Evolutionary conservation across 257 asterid genomes (phyloP), one percentile per base, ranked within the genome.

Genomic region (Coffea canephora): DNA sequence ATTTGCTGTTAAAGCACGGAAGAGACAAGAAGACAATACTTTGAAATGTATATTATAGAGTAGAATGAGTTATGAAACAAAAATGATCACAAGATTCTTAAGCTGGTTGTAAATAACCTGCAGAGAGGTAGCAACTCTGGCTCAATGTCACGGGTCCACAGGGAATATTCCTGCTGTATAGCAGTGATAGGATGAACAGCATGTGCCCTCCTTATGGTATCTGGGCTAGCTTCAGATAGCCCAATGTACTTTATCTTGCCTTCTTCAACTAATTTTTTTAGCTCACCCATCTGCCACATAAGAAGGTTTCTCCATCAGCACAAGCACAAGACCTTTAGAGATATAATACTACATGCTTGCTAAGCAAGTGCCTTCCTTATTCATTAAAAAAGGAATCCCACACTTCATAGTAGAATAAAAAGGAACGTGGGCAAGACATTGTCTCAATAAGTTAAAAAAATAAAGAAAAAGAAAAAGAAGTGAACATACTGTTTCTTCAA

Each of bases 101-200:
- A 72, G n/a, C 5, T 41, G 21, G 2, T 8, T 31, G 27, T 8
- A 41, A 7, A 45, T 1, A 46, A 65, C 78, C 83, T 73, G 69
- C 83, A 79, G 25, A 83, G 77, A 9, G 92, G 94, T 69, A 90
- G 50, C 34, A 89, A 70, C 80, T 89, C 92, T 54, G 80, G 87
- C 80, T 89, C 94, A 39, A 83, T 78, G 76, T 91, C 93, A 67
- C 93, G 91, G 6, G 90, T 81, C 95, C 95, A 91, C 45, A 91
- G 89, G 31, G 93, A 89, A 80, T 89, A 85, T 78, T 91, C 95
- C 83, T 85, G 87, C 52, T 91, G 95, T n/a, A 82, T 39, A 75
- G 95, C 93, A 52, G 95, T 90, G 43, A 91, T 72, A 59, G 93
- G 95, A 85, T 91, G 92, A 52, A 91, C 85, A 0, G 88, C 90